Evolutionary conservation across 305 asterid species (phyloP).

Genomic region (Ilex paraguariensis): DNA sequence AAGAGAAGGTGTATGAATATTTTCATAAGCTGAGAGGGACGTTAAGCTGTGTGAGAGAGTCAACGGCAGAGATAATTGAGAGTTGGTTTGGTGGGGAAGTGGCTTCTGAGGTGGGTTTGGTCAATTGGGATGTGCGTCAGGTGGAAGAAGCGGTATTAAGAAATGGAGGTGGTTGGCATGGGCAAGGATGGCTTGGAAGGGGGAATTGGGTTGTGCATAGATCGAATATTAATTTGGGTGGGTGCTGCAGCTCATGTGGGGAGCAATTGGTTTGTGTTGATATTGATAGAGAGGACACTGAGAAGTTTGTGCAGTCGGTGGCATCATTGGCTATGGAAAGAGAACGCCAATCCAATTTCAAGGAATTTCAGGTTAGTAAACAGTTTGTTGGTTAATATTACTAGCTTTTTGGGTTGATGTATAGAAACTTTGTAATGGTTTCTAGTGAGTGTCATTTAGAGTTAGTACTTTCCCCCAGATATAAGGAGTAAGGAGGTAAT

Average conservation of each 20-base stretch:
- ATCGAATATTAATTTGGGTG: constrained; percentile 44
- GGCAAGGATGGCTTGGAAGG: constrained; percentile 86
- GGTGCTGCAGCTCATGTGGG: constrained; percentile 52
- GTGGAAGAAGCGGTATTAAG: constrained; percentile 46
- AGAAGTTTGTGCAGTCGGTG: constrained; percentile 65
- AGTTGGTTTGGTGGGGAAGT: constrained; percentile 61
- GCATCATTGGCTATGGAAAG: constrained; percentile 86
- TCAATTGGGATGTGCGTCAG: constrained; percentile 31
- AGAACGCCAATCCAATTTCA: constrained; percentile 63
- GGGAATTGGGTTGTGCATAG: constrained; percentile 68
- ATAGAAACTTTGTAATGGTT: no score
- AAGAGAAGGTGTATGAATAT: constrained; percentile 71
- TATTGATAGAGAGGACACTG: constrained; percentile 64
- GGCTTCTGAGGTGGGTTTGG: constrained; percentile 45
- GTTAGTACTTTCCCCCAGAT: no score
- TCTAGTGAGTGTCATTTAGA: no score
- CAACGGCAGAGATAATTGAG: constrained; percentile 56
- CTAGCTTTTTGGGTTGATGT: no score
- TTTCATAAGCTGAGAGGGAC: constrained; percentile 68
- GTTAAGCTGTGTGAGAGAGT: constrained; percentile 41
- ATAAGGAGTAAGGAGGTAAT: no score
- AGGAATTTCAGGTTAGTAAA: constrained; percentile 71
- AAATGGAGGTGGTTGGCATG: constrained; percentile 99
- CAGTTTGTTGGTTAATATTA: not conserved
- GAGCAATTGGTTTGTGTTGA: constrained; percentile 77